These are phyloP conservation scores for Closterium sp. DNA, from an alignment of 139 green algal species.

Conservation along the genomic window DNA sequence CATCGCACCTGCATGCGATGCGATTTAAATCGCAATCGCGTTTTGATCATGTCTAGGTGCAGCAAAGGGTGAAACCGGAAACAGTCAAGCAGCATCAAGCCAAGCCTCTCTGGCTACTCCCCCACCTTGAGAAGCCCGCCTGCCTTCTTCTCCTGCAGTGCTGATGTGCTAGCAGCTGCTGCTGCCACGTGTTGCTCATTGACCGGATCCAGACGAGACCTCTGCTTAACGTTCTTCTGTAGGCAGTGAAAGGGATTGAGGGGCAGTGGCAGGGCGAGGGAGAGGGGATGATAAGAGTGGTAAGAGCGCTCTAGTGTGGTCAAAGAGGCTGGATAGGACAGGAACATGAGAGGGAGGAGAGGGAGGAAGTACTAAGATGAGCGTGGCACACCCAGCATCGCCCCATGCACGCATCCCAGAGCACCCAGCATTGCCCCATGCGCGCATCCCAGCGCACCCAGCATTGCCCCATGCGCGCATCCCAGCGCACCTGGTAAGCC, in stretches of 20 bases:
- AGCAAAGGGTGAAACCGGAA: not conserved
- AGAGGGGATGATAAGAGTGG: no score
- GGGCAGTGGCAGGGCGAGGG: not conserved
- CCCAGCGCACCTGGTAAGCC: not conserved
- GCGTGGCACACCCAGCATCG: no score
- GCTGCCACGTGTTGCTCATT: not conserved
- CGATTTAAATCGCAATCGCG: no score
- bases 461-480: not conserved
- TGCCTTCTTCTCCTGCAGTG: not conserved
- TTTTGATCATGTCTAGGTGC: no score
- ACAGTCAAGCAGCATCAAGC: not conserved
- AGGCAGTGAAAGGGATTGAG: not conserved
- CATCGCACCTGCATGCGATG: no score
- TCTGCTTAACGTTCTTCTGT: not conserved
- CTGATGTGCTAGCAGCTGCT: not conserved
- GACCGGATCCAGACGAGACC: not conserved
- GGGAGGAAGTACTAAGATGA: not conserved
- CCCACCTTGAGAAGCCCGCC: not conserved
- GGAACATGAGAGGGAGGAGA: not conserved
- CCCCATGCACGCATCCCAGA: no score
- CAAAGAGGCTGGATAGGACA: no score
- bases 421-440: no score
- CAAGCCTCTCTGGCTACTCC: not conserved
- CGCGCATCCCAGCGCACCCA: no score
- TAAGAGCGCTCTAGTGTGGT: no score